Conservation (phyloP, 2,329 filamentous ascomycete genomes). For the Canariomyces notabilis region DNA sequence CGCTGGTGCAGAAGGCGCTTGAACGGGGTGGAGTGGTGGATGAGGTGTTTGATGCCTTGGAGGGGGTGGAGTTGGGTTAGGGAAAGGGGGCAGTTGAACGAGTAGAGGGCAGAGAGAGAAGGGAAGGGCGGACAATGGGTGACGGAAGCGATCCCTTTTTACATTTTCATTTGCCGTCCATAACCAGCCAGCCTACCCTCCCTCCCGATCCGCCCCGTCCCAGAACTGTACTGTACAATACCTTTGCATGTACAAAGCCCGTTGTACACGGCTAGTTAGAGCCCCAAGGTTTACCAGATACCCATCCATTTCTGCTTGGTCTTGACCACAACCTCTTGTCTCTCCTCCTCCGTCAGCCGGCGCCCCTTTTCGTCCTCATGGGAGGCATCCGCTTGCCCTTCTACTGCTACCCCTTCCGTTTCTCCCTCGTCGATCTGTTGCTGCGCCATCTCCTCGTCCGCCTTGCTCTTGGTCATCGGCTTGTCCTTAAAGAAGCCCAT, state of each 20-base stretch:
- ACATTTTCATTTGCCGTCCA: not conserved
- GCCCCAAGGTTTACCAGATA: conserved; percentile 56
- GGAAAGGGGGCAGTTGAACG: not conserved
- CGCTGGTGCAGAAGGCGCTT: conserved; percentile 72
- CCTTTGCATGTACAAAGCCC: conserved; percentile 7
- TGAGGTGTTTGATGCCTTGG: conserved; percentile 78
- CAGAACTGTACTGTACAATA: not conserved
- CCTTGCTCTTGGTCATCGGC: conserved; percentile 21
- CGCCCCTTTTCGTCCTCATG: conserved; percentile 31
- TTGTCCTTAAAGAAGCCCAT: conserved; percentile 43
- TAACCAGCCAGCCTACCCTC: not conserved
- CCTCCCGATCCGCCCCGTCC: not conserved
- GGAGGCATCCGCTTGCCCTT: conserved; percentile 30
- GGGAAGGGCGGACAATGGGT: not conserved
- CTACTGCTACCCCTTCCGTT: conserved; percentile 25
- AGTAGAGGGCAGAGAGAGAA: not conserved
- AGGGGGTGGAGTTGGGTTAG: conserved; percentile 65
- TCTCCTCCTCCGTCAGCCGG: conserved; percentile 15
- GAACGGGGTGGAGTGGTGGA: conserved; percentile 75
- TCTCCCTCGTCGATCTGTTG: no score
- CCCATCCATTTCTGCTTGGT: conserved; percentile 75
- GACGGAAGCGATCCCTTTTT: not conserved
- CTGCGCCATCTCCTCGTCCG: conserved; percentile 17
- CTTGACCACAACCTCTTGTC: conserved; percentile 12
- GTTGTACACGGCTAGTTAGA: not conserved